These are phyloP conservation scores for Patellifolia procumbens DNA, from an alignment of 179 eudicot genomes.

Conservation along the genomic window DNA sequence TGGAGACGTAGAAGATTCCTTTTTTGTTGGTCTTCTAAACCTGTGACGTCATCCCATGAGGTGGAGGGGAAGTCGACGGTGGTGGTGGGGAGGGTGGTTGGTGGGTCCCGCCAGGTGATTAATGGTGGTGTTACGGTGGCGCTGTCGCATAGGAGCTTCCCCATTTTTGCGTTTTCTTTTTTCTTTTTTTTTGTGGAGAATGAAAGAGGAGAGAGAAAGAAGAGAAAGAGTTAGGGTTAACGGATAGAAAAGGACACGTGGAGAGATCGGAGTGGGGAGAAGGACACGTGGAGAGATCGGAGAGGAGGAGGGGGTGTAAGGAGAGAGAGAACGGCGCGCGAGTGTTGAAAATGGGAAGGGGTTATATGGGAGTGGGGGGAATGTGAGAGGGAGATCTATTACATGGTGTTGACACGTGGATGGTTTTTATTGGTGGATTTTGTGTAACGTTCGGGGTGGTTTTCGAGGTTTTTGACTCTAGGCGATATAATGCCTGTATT, in stretches of 20 bases:
- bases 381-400: not conserved
- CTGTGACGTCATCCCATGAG: conserved; percentile 68
- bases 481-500: too few species aligned
- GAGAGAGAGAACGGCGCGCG: conserved; percentile 11
- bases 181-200: conserved; percentile 13
- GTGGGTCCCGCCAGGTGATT: conserved; percentile 54
- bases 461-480: conserved; percentile 17
- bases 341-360: conserved; percentile 8
- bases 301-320: not conserved
- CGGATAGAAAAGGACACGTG: conserved; percentile 56
- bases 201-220: conserved; percentile 26
- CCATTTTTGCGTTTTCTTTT: conserved; percentile 42
- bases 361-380: not conserved
- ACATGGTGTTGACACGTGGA: conserved; percentile 1
- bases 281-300: conserved; percentile 46
- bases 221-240: conserved; percentile 42
- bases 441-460: conserved; percentile 25
- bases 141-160: conserved; percentile 67
- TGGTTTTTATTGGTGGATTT: conserved; percentile 4
- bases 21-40: conserved; percentile 62
- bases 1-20: conserved; percentile 44
- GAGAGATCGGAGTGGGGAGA: too few species aligned
- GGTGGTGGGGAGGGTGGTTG: conserved; percentile 11
- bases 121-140: conserved; percentile 48
- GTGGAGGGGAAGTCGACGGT: not conserved